These are phyloP conservation scores for Schizophyllum amplum DNA, from an alignment of 1,284 basidiomycete species.

Conservation along the genomic window DNA sequence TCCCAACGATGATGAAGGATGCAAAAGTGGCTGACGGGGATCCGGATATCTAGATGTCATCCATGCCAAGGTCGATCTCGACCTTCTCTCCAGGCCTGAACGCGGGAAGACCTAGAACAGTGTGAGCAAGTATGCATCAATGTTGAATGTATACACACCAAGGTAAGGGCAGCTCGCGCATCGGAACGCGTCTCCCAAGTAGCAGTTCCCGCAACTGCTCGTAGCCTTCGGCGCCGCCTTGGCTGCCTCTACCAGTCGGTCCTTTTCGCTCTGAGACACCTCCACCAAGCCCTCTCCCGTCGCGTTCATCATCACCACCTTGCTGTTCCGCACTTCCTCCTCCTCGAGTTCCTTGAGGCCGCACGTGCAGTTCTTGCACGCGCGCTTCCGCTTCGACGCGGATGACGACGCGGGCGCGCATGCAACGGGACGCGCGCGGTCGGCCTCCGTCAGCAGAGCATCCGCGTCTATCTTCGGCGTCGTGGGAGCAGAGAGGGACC, in stretches of 20 bases:
- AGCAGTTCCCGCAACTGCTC: slow-evolving; percentile 96
- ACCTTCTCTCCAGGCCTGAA: slow-evolving; percentile 99
- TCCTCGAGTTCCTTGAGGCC: slow-evolving; percentile 89
- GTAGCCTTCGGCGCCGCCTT: slow-evolving; percentile 76
- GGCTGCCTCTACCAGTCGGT: slow-evolving; percentile 54
- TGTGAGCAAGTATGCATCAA: slow-evolving; percentile 6
- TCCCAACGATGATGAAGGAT: neutral
- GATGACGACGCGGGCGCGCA: slow-evolving; percentile 52
- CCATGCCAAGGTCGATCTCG: slow-evolving; percentile 78
- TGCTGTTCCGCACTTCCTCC: slow-evolving; percentile 57
- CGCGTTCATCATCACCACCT: slow-evolving; percentile 64
- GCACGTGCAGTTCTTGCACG: slow-evolving; percentile 93
- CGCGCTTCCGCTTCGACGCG: slow-evolving; percentile 67
- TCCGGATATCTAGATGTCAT: slow-evolving; percentile 62
- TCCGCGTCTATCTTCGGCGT: slow-evolving; percentile 72
- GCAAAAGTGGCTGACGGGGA: neutral
- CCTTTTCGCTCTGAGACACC: slow-evolving; percentile 57
- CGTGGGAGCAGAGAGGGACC: slow-evolving; percentile 58
- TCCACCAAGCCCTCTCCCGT: slow-evolving; percentile 49
- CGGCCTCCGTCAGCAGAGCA: slow-evolving; percentile 63
- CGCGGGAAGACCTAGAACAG: slow-evolving; percentile 73
- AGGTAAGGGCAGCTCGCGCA: slow-evolving; percentile 95
- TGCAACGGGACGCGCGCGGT: slow-evolving; percentile 60
- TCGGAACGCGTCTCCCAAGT: slow-evolving; percentile 95
- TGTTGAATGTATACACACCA: slow-evolving; percentile 48